Conservation (phyloP, 179 eudicot genomes). For the Sideroxylon spinosum region DNA sequence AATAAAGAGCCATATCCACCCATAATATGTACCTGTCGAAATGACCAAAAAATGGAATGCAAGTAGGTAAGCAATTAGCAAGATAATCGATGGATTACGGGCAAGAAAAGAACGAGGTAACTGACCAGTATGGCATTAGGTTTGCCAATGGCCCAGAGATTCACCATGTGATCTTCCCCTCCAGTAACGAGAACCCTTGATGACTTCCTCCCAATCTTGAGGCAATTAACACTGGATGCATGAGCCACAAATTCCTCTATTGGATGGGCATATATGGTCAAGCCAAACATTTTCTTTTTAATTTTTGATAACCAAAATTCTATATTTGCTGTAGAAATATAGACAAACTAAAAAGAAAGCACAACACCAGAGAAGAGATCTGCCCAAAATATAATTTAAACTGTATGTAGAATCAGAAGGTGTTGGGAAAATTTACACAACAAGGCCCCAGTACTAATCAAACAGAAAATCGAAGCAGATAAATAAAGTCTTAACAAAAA, state of each 20-base stretch:
- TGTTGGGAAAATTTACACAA: not conserved
- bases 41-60: not conserved
- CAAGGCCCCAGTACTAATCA: not conserved
- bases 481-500: not conserved
- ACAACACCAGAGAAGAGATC: conserved; percentile 1
- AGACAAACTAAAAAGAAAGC: not conserved
- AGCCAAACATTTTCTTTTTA: conserved; percentile 17
- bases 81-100: not conserved
- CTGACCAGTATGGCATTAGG: conserved; percentile 90
- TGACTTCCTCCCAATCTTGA: conserved; percentile 91
- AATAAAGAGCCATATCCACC: not conserved
- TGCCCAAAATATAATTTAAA: not conserved
- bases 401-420: not conserved
- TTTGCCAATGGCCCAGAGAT: conserved; percentile 99
- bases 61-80: not conserved
- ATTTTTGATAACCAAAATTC: not conserved
- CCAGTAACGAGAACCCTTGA: conserved; percentile 95
- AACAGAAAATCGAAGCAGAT: not conserved
- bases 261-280: conserved; percentile 19
- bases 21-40: not conserved
- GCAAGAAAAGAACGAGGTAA: not conserved
- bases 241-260: conserved; percentile 99
- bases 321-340: not conserved
- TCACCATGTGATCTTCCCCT: conserved; percentile 98
- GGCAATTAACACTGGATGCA: conserved; percentile 80